Conservation (phyloP, 768 basidiomycete genomes). For the Mycena olivaceomarginata region DNA sequence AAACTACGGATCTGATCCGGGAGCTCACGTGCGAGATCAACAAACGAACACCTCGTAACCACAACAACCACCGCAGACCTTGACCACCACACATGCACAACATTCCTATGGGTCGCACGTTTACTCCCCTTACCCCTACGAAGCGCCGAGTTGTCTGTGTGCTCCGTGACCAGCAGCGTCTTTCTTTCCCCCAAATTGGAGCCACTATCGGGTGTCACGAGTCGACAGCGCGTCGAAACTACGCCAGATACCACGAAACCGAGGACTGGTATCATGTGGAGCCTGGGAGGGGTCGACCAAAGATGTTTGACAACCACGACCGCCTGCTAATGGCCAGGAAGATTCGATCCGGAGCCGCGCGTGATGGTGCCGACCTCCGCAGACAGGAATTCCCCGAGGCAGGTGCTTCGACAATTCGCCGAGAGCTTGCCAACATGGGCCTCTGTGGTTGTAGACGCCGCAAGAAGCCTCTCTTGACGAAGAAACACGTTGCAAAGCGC, state of each 20-base stretch:
- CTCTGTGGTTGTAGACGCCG: too few relatives aligned
- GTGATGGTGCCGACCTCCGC: too few relatives aligned
- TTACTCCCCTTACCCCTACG: background rate
- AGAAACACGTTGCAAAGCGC: too few relatives aligned
- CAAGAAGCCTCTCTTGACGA: too few relatives aligned
- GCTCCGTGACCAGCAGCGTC: constrained; percentile 18
- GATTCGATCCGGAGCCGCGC: too few relatives aligned
- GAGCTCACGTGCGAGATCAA: too few relatives aligned
- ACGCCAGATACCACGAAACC: constrained; percentile 20
- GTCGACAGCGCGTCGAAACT: constrained; percentile 20
- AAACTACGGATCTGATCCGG: too few relatives aligned
- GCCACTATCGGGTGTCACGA: constrained; percentile 2
- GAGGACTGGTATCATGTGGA: constrained; percentile 25
- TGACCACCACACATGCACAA: background rate
- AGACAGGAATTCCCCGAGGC: too few relatives aligned
- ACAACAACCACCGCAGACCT: too few relatives aligned
- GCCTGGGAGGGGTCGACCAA: constrained; percentile 23
- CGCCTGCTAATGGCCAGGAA: constrained; percentile 14
- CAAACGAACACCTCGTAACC: too few relatives aligned
- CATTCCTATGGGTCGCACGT: constrained; percentile 9
- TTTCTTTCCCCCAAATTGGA: constrained; percentile 17
- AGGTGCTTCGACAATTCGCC: too few relatives aligned
- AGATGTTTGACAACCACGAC: constrained; percentile 18
- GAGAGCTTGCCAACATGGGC: too few relatives aligned
- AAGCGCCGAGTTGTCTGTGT: constrained; percentile 3